Conservation (phyloP, 768 basidiomycete genomes). For the Pleurotus giganteus region DNA sequence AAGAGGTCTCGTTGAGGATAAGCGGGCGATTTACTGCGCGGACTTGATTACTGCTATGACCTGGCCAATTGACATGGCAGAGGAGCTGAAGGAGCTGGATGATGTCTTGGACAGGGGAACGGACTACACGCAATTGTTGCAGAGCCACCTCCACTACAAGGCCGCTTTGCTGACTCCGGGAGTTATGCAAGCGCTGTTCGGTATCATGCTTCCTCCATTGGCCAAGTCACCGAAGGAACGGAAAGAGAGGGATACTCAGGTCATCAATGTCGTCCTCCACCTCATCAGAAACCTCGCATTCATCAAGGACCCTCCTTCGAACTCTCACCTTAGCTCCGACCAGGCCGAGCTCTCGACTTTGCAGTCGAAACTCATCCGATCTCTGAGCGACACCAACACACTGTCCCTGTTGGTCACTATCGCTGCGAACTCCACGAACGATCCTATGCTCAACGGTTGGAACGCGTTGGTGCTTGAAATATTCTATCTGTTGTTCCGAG, state of each 20-base stretch:
- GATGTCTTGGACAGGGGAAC: conserved; percentile 77
- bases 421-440: conserved; percentile 71
- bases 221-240: conserved; percentile 69
- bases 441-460: conserved; percentile 79
- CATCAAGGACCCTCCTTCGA: conserved; percentile 81
- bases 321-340: conserved; percentile 70
- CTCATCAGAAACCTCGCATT: conserved; percentile 92
- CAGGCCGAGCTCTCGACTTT: conserved; percentile 76
- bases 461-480: conserved; percentile 94
- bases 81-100: conserved; percentile 90
- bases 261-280: conserved; percentile 86
- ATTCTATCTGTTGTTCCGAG: conserved; percentile 85
- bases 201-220: conserved; percentile 75
- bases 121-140: conserved; percentile 83
- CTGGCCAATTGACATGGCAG: conserved; percentile 96
- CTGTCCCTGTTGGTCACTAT: conserved; percentile 82
- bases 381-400: conserved; percentile 68
- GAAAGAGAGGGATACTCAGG: conserved; percentile 75
- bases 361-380: conserved; percentile 73
- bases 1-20: conserved; percentile 75
- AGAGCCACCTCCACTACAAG: conserved; percentile 90
- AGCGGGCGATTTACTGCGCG: conserved; percentile 75
- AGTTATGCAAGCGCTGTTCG: conserved; percentile 69
- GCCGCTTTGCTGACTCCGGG: conserved; percentile 67
- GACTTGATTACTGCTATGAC: conserved; percentile 97